These are phyloP conservation scores for Flaveria brownii DNA, from an alignment of 129 eudicot species.

Conservation along the genomic window DNA sequence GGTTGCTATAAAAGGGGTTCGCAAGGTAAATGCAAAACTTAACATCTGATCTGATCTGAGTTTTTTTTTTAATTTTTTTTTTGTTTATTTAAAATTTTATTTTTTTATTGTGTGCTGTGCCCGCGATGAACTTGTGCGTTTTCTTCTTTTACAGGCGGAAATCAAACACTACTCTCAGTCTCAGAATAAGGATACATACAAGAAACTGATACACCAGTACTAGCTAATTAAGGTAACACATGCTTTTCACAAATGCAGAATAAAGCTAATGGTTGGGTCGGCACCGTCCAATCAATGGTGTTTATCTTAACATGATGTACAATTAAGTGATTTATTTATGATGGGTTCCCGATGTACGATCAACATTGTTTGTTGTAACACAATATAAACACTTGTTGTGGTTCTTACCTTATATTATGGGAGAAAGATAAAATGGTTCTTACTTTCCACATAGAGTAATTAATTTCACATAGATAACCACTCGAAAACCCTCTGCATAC, in stretches of 20 bases:
- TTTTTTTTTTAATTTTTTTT: conserved; percentile 10
- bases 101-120: neutral
- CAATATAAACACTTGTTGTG: neutral
- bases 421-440: too few relatives aligned
- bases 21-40: conserved; percentile 55
- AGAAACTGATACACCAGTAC: conserved; percentile 67
- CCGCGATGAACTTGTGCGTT: neutral
- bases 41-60: neutral
- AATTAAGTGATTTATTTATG: neutral
- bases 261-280: neutral
- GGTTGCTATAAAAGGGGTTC: conserved; percentile 76
- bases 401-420: too few relatives aligned
- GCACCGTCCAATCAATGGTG: neutral
- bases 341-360: neutral
- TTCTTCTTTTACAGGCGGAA: conserved; percentile 67
- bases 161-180: conserved; percentile 56
- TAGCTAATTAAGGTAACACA: conserved; percentile 12
- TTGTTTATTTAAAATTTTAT: too few relatives aligned
- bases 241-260: neutral
- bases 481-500: too few relatives aligned
- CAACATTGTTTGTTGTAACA: neutral
- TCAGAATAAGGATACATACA: conserved; percentile 67
- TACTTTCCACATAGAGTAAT: too few relatives aligned
- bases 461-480: too few relatives aligned
- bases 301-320: neutral